A percentile compares a stretch with the other conserved stretches of the same genome.
These are phyloP conservation scores for Phaeosphaeria sp. DNA, from an alignment of 2,329 filamentous ascomycete species.

Conservation along the genomic window DNA sequence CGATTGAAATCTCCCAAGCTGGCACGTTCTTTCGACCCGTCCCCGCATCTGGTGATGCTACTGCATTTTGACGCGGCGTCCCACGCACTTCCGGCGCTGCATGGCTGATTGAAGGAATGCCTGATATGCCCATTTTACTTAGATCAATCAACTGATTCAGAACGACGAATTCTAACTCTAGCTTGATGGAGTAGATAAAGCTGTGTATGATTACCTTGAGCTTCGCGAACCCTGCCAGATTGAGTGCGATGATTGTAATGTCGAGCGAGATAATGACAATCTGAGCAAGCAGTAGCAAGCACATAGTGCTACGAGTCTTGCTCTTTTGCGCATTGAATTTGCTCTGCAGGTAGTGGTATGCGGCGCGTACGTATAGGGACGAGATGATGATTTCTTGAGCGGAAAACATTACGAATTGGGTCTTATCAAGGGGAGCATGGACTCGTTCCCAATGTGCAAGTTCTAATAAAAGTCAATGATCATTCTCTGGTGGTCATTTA, in stretches of 20 bases:
- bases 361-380: conserved; percentile 58
- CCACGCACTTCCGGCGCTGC: neutral
- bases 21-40: neutral
- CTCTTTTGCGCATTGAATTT: conserved; percentile 18
- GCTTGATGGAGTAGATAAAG: conserved; percentile 49
- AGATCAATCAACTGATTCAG: conserved; percentile 44
- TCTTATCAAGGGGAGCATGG: conserved; percentile 20
- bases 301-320: conserved; percentile 6
- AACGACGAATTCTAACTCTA: conserved; percentile 60
- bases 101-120: neutral
- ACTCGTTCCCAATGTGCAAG: conserved; percentile 3
- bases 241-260: conserved; percentile 10
- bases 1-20: neutral
- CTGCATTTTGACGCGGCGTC: neutral
- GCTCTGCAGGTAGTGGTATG: conserved; percentile 47
- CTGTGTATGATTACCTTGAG: conserved; percentile 31
- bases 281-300: conserved; percentile 14
- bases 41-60: neutral
- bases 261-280: conserved; percentile 14
- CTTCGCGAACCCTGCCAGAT: conserved; percentile 8
- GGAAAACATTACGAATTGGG: conserved; percentile 47
- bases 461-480: neutral
- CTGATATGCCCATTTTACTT: conserved; percentile 1
- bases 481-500: neutral
- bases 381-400: conserved; percentile 37